phyloP scores from a whole-genome alignment of 2,329 filamentous ascomycete genomes.

The Dactylella cylindrospora region DNA sequence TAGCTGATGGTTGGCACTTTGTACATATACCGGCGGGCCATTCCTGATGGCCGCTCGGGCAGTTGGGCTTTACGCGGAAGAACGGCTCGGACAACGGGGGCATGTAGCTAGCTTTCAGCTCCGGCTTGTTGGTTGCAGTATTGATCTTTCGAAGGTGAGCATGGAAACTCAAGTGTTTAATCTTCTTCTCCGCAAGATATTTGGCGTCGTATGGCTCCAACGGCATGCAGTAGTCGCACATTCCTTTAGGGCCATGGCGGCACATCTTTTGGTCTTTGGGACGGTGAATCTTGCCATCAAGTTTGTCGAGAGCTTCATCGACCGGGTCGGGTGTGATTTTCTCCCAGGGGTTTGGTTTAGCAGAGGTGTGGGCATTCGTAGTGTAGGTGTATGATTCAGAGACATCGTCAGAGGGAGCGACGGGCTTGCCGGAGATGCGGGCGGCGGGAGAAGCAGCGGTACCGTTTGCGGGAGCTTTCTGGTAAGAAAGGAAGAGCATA shows the following conservation, averaged over 20 bases:
- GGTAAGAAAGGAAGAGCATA: constrained; percentile 81
- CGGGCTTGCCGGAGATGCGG: constrained; percentile 70
- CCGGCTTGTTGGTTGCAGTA: constrained; percentile 91
- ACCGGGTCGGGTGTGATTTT: constrained; percentile 81
- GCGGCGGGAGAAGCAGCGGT: constrained; percentile 51
- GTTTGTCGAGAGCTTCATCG: constrained; percentile 81
- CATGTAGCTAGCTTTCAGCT: constrained; percentile 91
- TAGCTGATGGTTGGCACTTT: constrained; percentile 96
- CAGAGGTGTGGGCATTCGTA: constrained; percentile 62
- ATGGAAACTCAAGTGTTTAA: constrained; percentile 97
- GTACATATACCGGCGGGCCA: constrained; percentile 98
- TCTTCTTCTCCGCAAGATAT: constrained; percentile 92
- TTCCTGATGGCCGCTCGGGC: constrained; percentile 85
- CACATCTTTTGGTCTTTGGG: constrained; percentile 81
- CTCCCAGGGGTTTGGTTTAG: constrained; percentile 76
- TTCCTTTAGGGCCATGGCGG: constrained; percentile 90
- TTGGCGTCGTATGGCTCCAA: constrained; percentile 88
- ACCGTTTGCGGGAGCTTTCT: constrained; percentile 55
- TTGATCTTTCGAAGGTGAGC: constrained; percentile 93
- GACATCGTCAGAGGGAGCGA: constrained; percentile 68
- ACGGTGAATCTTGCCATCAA: constrained; percentile 83
- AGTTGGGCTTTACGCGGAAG: constrained; percentile 83
- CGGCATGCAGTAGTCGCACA: constrained; percentile 99
- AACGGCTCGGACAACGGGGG: constrained; percentile 90
- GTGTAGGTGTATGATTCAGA: constrained; percentile 62